Conservation (phyloP, 176 grass and related monocot species). For the Aechmea fasciata region DNA sequence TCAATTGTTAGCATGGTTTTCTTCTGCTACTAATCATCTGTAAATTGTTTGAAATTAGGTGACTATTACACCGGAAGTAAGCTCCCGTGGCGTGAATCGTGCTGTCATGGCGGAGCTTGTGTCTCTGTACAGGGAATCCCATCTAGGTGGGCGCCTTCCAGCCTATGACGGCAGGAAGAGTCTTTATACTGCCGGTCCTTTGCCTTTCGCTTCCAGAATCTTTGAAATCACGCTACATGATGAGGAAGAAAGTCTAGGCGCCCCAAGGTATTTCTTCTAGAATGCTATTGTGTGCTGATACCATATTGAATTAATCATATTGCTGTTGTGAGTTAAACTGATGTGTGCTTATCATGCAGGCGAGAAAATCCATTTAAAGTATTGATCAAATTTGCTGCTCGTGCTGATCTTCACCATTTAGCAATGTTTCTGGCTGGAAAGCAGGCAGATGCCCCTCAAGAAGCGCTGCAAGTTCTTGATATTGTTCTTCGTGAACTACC, state of each 20-base stretch:
- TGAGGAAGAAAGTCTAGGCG: slow-evolving; percentile 10
- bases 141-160: slow-evolving; percentile 65
- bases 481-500: slow-evolving; percentile 89
- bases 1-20: background rate
- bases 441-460: slow-evolving; percentile 88
- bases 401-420: slow-evolving; percentile 86
- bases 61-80: slow-evolving; percentile 71
- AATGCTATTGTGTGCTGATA: background rate
- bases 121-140: slow-evolving; percentile 38
- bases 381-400: slow-evolving; percentile 88
- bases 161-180: slow-evolving; percentile 91
- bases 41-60: slow-evolving; percentile 31
- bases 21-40: slow-evolving; percentile 4
- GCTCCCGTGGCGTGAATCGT: slow-evolving; percentile 80
- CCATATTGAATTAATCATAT: slow-evolving; percentile 1
- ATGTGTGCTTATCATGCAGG: slow-evolving; percentile 33
- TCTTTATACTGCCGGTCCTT: slow-evolving; percentile 73
- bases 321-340: slow-evolving; percentile 16
- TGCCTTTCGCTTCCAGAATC: slow-evolving; percentile 64
- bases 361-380: slow-evolving; percentile 65
- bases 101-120: slow-evolving; percentile 81
- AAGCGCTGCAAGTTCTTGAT: slow-evolving; percentile 94
- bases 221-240: slow-evolving; percentile 64
- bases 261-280: slow-evolving; percentile 31
- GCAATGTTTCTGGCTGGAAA: slow-evolving; percentile 81